Evolutionary conservation across 2,329 filamentous ascomycete species (phyloP).

Genomic region (Xylaria hypoxylon): DNA sequence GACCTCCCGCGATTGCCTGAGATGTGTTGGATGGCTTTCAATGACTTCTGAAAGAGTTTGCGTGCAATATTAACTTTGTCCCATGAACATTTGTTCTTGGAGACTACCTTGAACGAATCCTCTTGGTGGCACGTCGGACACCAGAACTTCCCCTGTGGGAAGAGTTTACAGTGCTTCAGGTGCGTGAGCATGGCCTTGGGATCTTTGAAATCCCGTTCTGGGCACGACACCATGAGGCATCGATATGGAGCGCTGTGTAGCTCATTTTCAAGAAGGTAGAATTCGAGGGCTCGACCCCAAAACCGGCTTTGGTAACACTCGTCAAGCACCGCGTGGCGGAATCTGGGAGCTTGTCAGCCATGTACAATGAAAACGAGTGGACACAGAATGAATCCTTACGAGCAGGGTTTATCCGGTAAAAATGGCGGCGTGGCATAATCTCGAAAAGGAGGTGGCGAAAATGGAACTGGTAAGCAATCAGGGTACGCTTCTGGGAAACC

Average conservation of each 20-base stretch:
- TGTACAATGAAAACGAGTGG: neutral
- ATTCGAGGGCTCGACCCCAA: constrained; percentile 32
- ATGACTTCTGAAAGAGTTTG: constrained; percentile 12
- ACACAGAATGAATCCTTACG: constrained; percentile 20
- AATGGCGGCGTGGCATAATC: neutral
- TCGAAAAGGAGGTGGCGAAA: constrained; percentile 9
- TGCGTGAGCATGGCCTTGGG: constrained; percentile 39
- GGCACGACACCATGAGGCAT: constrained; percentile 42
- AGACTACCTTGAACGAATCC: constrained; percentile 33
- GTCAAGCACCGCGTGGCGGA: constrained; percentile 33
- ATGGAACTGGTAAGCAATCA: neutral
- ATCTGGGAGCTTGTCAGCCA: constrained; percentile 20
- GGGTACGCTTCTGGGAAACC: neutral
- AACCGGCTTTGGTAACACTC: constrained; percentile 40
- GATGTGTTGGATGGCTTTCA: neutral
- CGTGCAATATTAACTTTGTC: constrained; percentile 17
- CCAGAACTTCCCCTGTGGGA: constrained; percentile 34
- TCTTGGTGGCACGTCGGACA: constrained; percentile 38
- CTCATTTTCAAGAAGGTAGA: constrained; percentile 35
- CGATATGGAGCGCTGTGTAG: constrained; percentile 17
- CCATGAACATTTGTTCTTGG: constrained; percentile 40
- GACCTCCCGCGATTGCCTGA: neutral
- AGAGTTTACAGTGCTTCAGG: constrained; percentile 36
- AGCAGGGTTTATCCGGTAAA: constrained; percentile 1
- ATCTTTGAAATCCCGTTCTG: constrained; percentile 29